A percentile compares a stretch with the other conserved stretches of the same genome.
phyloP scores from a whole-genome alignment of 345 rosid genomes.

The Dimocarpus longan region DNA sequence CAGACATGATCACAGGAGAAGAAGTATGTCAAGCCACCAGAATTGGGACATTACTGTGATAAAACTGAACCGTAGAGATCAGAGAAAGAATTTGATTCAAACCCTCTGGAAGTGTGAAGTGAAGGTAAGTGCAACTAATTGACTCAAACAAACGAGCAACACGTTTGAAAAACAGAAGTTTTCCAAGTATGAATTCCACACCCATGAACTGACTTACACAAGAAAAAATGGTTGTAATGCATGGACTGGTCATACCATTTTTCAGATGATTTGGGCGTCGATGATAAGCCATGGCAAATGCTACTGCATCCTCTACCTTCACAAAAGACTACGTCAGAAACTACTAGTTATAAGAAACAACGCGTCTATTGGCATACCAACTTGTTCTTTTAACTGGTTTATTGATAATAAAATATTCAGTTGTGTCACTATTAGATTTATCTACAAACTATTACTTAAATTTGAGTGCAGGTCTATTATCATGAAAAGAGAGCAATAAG shows the following conservation, averaged over 20 bases:
- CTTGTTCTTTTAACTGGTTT: not conserved
- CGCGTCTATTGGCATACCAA: not conserved
- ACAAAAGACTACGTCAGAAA: slow-evolving; percentile 1
- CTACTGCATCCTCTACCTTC: slow-evolving; percentile 77
- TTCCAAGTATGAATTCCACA: not conserved
- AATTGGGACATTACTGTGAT: not conserved
- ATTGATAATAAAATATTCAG: not conserved
- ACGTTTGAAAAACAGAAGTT: no score
- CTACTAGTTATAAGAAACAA: slow-evolving; percentile 17
- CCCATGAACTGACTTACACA: not conserved
- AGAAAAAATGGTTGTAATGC: not conserved
- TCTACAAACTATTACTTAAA: not conserved
- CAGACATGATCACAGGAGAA: slow-evolving; percentile 19
- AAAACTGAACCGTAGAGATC: not conserved
- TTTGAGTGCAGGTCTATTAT: not conserved
- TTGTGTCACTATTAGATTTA: not conserved
- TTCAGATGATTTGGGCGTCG: slow-evolving; percentile 47
- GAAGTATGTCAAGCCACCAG: slow-evolving; percentile 15
- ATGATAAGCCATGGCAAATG: slow-evolving; percentile 72
- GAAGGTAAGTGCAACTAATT: not conserved
- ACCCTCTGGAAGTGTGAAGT: not conserved
- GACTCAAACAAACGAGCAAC: not conserved
- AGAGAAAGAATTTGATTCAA: not conserved
- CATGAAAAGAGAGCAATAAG: not conserved
- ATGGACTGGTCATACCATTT: slow-evolving; percentile 41